Evolutionary conservation across 192 early-diverging fungal species (phyloP).

Genomic region (Rhizophagus prolifer): DNA sequence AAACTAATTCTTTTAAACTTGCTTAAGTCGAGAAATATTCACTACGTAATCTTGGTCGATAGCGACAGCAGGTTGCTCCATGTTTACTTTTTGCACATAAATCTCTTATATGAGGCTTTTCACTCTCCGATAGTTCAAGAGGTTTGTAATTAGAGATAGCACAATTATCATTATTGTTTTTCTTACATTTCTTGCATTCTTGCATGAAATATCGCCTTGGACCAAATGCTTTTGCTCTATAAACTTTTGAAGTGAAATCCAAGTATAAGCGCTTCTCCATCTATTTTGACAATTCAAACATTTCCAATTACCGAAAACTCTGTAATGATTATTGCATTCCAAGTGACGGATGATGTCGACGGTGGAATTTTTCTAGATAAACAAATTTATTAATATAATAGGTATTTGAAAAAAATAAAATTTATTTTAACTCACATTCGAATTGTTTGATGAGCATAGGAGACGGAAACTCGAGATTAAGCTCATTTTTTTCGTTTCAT

Average conservation of each 20-base stretch:
- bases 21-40: too few species aligned
- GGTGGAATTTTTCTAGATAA: neutral
- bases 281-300: neutral
- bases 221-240: neutral
- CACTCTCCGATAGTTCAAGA: neutral
- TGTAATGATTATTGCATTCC: constrained; percentile 3
- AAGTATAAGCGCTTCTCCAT: constrained; percentile 26
- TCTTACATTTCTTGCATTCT: constrained; percentile 2
- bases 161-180: neutral
- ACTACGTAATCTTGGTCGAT: too few species aligned
- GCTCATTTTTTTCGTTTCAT: neutral
- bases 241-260: constrained; percentile 28
- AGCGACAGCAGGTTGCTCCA: neutral
- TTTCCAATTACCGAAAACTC: constrained; percentile 21
- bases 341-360: constrained; percentile 1
- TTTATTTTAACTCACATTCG: neutral
- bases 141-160: neutral
- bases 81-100: constrained; percentile 5
- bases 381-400: too few species aligned
- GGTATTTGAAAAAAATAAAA: too few species aligned
- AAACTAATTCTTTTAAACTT: too few species aligned
- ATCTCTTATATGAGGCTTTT: neutral
- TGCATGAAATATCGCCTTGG: neutral
- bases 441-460: neutral
- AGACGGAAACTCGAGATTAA: neutral